These are phyloP conservation scores for Lentinus brumalis DNA, from an alignment of 768 basidiomycete genomes.

Conservation along the genomic window DNA sequence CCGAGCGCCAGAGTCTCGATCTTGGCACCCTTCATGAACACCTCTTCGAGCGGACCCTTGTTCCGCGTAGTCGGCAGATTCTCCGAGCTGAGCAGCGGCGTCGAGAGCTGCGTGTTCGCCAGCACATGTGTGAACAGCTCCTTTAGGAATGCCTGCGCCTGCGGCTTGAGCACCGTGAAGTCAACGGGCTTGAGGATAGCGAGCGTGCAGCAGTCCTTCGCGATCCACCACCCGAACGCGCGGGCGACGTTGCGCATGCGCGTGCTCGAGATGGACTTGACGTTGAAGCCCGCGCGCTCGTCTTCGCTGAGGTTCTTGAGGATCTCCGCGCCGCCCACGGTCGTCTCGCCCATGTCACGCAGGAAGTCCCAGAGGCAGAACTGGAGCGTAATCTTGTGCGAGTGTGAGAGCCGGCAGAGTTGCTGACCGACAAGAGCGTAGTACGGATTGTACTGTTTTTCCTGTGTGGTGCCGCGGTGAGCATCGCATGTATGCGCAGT, in stretches of 20 bases:
- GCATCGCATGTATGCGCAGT: background rate
- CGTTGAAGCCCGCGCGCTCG: conserved; percentile 44
- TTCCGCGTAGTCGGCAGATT: conserved; percentile 49
- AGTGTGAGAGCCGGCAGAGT: conserved; percentile 76
- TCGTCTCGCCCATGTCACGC: conserved; percentile 83
- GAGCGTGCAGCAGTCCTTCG: conserved; percentile 76
- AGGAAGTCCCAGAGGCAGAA: conserved; percentile 97
- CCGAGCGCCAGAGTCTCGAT: conserved; percentile 73
- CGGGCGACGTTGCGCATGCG: conserved; percentile 75
- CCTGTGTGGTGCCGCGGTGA: conserved; percentile 46
- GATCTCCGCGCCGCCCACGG: conserved; percentile 78
- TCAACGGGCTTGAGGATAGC: conserved; percentile 91
- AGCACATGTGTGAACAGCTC: conserved; percentile 72
- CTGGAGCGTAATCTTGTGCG: conserved; percentile 90
- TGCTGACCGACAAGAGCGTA: conserved; percentile 89
- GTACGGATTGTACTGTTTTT: conserved; percentile 92
- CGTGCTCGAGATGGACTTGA: conserved; percentile 55
- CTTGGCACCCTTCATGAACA: conserved; percentile 74
- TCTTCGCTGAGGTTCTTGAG: conserved; percentile 61
- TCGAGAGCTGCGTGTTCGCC: conserved; percentile 70
- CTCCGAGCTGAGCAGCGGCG: conserved; percentile 55
- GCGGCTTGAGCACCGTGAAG: conserved; percentile 72
- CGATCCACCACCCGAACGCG: conserved; percentile 92
- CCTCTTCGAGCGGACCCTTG: conserved; percentile 67
- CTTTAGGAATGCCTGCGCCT: conserved; percentile 65